Conservation (phyloP, 2,329 filamentous ascomycete genomes). For the Fusarium hostae region DNA sequence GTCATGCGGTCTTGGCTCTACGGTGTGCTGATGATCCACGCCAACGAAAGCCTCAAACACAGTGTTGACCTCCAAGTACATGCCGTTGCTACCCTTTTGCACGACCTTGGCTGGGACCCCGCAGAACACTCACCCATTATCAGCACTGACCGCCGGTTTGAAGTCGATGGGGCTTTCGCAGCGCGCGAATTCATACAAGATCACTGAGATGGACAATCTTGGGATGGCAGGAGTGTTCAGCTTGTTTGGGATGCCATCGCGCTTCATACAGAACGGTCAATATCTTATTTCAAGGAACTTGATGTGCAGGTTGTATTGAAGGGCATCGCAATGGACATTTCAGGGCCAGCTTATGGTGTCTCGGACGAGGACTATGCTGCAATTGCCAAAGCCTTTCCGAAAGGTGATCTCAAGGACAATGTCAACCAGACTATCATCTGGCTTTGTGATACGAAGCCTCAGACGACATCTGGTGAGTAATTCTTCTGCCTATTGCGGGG, state of each 20-base stretch:
- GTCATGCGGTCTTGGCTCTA: slow-evolving; percentile 23
- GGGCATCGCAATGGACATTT: slow-evolving; percentile 15
- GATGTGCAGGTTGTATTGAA: slow-evolving; percentile 10
- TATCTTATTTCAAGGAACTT: slow-evolving; percentile 18
- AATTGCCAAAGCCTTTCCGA: not conserved
- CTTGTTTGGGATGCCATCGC: slow-evolving; percentile 22
- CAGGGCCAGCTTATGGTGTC: not conserved
- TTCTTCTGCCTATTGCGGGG: not conserved
- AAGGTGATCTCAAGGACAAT: not conserved
- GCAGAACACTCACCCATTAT: slow-evolving; percentile 7
- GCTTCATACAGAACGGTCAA: slow-evolving; percentile 9
- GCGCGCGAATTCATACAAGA: slow-evolving; percentile 4
- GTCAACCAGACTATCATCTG: slow-evolving; percentile 20
- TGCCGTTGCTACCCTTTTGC: slow-evolving; percentile 15
- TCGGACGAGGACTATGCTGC: not conserved
- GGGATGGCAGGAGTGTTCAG: slow-evolving; percentile 1
- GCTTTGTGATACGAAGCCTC: slow-evolving; percentile 15
- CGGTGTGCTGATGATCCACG: not conserved
- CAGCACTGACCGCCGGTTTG: slow-evolving; percentile 8
- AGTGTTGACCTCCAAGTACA: slow-evolving; percentile 9
- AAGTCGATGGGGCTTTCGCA: slow-evolving; percentile 17
- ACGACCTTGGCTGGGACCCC: slow-evolving; percentile 25
- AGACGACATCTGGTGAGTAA: slow-evolving; percentile 9
- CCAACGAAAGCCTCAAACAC: slow-evolving; percentile 3
- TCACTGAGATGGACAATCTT: slow-evolving; percentile 1